Conservation (phyloP, 2,329 filamentous ascomycete genomes). For the Fusarium robinianum region DNA sequence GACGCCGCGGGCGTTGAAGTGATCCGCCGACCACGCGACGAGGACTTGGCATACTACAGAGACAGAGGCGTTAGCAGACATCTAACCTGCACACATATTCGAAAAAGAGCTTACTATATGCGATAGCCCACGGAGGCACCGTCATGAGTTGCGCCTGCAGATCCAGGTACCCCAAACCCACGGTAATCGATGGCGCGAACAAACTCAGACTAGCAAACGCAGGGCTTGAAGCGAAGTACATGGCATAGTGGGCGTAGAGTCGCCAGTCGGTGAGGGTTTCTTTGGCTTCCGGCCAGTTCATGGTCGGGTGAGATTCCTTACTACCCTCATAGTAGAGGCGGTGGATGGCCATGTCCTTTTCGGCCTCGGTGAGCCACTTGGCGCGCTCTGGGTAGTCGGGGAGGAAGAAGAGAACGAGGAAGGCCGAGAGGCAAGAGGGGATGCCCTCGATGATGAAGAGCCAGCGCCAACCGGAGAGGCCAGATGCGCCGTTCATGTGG, state of each 20-base stretch:
- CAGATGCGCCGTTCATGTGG: constrained; percentile 67
- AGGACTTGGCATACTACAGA: constrained; percentile 45
- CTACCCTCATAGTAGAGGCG: constrained; percentile 53
- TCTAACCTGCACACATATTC: background rate
- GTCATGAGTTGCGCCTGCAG: constrained; percentile 68
- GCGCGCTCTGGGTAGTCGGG: constrained; percentile 70
- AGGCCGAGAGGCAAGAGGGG: constrained; percentile 65
- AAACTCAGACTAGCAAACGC: constrained; percentile 64
- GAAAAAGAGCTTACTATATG: constrained; percentile 51
- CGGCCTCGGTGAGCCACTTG: constrained; percentile 62
- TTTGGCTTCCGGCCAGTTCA: constrained; percentile 70
- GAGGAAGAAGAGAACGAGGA: constrained; percentile 68
- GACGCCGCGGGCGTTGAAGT: constrained; percentile 57
- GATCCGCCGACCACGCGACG: constrained; percentile 65
- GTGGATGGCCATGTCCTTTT: constrained; percentile 58
- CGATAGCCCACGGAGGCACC: constrained; percentile 66
- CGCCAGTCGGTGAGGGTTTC: constrained; percentile 68
- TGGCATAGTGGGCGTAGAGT: constrained; percentile 68
- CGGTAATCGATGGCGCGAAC: constrained; percentile 65
- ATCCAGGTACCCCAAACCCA: constrained; percentile 54
- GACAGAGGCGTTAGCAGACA: constrained; percentile 9
- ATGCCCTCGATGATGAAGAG: constrained; percentile 67
- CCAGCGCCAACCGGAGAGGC: constrained; percentile 71
- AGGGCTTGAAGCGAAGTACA: constrained; percentile 55
- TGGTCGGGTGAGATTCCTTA: constrained; percentile 62